These are phyloP conservation scores for Agarophyton chilense DNA, from an alignment of 23 red algal genomes.

Conservation along the genomic window DNA sequence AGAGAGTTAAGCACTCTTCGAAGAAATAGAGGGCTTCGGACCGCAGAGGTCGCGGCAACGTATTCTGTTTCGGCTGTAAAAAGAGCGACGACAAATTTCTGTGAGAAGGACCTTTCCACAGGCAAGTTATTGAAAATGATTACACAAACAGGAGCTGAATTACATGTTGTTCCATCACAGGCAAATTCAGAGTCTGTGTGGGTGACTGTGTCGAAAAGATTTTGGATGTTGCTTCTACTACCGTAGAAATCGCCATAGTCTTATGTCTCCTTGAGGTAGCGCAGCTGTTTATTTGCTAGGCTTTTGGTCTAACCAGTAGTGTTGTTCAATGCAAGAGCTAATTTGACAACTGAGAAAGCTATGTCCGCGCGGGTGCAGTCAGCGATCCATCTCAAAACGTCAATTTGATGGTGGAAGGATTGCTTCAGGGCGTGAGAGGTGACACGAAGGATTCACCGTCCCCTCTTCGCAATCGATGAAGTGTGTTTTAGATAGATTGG, in stretches of 20 bases:
- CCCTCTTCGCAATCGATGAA: background rate
- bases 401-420: background rate
- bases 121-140: background rate
- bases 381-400: background rate
- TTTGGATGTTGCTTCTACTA: background rate
- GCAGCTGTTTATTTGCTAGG: background rate
- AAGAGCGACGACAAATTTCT: background rate
- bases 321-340: background rate
- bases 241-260: background rate
- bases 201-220: background rate
- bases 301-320: background rate
- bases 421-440: background rate
- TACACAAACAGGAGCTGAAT: background rate
- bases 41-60: background rate
- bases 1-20: background rate
- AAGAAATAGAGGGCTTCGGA: background rate
- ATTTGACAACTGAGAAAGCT: background rate
- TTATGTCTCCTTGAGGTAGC: conserved; percentile 14
- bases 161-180: background rate
- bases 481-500: background rate
- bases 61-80: conserved; percentile 1
- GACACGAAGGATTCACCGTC: background rate
- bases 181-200: background rate
- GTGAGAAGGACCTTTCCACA: background rate
- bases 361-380: conserved; percentile 16